Base-by-base conservation (phyloP, 345 rosid genomes). In the Dovyalis caffra region DNA sequence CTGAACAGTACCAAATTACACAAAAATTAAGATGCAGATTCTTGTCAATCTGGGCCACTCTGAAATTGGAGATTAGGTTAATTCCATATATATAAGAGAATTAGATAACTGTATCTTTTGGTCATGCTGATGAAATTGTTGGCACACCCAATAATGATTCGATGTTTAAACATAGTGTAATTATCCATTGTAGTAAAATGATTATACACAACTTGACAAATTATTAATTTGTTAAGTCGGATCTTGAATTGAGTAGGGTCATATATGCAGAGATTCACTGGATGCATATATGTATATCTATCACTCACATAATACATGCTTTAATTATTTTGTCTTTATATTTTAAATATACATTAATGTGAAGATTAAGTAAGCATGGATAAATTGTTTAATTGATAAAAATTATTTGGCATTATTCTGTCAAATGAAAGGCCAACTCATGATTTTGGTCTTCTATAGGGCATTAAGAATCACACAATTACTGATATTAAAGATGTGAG, bases 91-190 rank as follows among this genome's bases (percentile, higher is more conserved):
- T 3, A 57, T n/a, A 64, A 1, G 5, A 26, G 70, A 10, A 34
- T 8, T 47, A n/a, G 47, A 49, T 51, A 35, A 6, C 37, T 20
- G 11, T 37, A 37, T 6, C n/a, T 2, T 16, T 12, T 43, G 18
- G 40, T 47, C 21, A 21, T 29, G 45, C 60, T 47, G 40, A 16
- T 32, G 14, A 26, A 16, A 34, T 53, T 35, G 29, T 66, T 64
- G 53, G 40, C 67, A 72, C 64, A 20, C 25, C 64, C 49, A 51
- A 20, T 10, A 25, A 64, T 65, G 71, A 66, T 49, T 74, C 71
- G 38, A 18, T 66, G 38, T 53, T 65, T 33, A 51, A 66, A 26
- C 15, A 51, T 10, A 64, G 16, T 49, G 63, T 66, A 34, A 74
- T 28, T 16, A 53, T 74, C 71, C 49, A 35, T 23, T 74, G 53